These are phyloP conservation scores for Exophiala alcalophila DNA, from an alignment of 2,329 filamentous ascomycete species.

Conservation along the genomic window DNA sequence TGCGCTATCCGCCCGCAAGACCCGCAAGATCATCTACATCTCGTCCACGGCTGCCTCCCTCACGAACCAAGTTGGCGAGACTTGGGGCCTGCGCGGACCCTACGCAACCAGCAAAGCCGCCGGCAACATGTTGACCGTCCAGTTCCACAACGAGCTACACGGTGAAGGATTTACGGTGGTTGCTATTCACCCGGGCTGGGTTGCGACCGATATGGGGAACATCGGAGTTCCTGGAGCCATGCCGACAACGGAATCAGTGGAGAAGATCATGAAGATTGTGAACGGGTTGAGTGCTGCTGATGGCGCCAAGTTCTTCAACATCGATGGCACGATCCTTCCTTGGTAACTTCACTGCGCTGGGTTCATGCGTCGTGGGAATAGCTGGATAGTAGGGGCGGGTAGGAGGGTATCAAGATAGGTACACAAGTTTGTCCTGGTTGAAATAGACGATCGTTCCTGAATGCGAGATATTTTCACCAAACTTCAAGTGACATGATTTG, in stretches of 20 bases:
- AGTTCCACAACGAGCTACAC: constrained; percentile 16
- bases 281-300: constrained; percentile 4
- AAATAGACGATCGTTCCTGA: too few species aligned
- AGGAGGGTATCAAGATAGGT: too few species aligned
- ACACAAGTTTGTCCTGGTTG: too few species aligned
- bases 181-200: constrained; percentile 13
- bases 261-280: constrained; percentile 13
- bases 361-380: too few species aligned
- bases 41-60: constrained; percentile 13
- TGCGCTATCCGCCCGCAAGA: constrained; percentile 7
- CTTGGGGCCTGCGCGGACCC: constrained; percentile 8
- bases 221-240: constrained; percentile 8
- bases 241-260: constrained; percentile 6
- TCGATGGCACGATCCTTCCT: constrained; percentile 14
- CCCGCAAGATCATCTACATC: constrained; percentile 11
- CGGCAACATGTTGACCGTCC: constrained; percentile 16
- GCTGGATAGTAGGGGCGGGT: too few species aligned
- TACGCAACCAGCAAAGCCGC: constrained; percentile 15
- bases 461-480: too few species aligned
- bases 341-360: too few species aligned
- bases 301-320: constrained; percentile 13
- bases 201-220: constrained; percentile 15
- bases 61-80: constrained; percentile 6
- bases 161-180: constrained; percentile 12
- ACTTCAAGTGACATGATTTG: too few species aligned